Evolutionary conservation across 1,139 yeast genomes (phyloP), one percentile per base, ranked within the genome.

Genomic region (Suhomyces panamericanus): DNA sequence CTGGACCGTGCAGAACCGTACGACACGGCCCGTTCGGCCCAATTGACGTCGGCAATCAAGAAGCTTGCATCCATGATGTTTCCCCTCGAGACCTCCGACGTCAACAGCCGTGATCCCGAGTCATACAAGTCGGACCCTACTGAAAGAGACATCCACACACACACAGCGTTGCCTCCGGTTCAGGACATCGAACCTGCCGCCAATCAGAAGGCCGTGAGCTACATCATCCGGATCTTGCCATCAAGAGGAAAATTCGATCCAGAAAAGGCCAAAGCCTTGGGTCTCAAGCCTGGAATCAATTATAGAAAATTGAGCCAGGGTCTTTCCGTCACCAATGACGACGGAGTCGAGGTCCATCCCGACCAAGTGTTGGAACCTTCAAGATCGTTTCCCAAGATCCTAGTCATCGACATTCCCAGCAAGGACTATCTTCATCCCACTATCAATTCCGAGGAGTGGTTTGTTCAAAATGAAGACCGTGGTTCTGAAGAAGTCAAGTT

Each of bases 231-330:
- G 31, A 77, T 88, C 37, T 69, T 78, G 32, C 84, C 95, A 0
- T 69, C 81, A 0, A 72, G 96, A 54, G 99, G 99, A 0, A 85
- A 78, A 57, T 93, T 95, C 57, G 73, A 82, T 50, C 79, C 81
- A 0, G 67, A 70, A 7, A 81, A 75, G 54, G 98, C 98, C 0
- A 70, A 66, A 30, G 78, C 68, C 31, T 67, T 90, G 24, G 93
- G 95, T 0, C 77, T 93, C 4, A 83, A 84, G 28, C 80, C 80
- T 2, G 93, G 96, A 0, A 68, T 73, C 5, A 60, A 75, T 32
- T 88, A 72, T 60, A 76, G 83, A 12, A 62, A 70, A 15, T 72
- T 93, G 43, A 75, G 93, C 9, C 69, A 69, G 13, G 95, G 95
- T 1, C 60, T 75, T 29, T 48, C 80, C 0, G 82, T 93, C 1